phyloP scores from a whole-genome alignment of 495 filamentous ascomycete species.

The Lasiosphaeria ovina region DNA sequence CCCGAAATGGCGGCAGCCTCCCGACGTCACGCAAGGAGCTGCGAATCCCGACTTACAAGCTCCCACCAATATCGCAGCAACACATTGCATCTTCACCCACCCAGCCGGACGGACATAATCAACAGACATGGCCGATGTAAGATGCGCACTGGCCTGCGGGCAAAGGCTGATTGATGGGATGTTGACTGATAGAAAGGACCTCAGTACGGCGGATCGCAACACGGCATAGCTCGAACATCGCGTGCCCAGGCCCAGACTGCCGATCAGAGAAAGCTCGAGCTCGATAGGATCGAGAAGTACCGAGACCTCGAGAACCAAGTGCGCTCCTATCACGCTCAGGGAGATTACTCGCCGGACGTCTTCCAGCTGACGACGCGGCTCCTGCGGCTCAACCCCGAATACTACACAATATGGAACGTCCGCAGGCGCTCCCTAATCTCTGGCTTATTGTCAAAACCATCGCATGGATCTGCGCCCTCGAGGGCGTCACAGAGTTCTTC shows the following conservation, averaged over 20 bases:
- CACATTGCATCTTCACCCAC: neutral
- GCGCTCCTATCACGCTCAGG: conserved; percentile 51
- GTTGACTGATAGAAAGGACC: conserved; percentile 31
- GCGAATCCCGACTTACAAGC: too few relatives aligned
- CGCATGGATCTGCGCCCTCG: conserved; percentile 51
- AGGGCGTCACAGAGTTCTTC: conserved; percentile 57
- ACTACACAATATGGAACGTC: conserved; percentile 98
- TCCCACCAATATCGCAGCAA: too few relatives aligned
- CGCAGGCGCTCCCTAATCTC: conserved; percentile 66
- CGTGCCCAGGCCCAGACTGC: conserved; percentile 60
- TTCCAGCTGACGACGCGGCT: conserved; percentile 77
- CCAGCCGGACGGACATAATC: too few relatives aligned
- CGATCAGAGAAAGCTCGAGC: conserved; percentile 65
- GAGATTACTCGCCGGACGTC: conserved; percentile 65
- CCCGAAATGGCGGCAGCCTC: too few relatives aligned
- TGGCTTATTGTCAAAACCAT: conserved; percentile 51
- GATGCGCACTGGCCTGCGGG: conserved; percentile 2
- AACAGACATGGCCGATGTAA: conserved; percentile 30
- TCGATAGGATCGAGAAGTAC: conserved; percentile 76
- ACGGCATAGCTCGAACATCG: conserved; percentile 62
- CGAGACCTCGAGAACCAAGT: conserved; percentile 65
- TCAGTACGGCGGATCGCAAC: conserved; percentile 52
- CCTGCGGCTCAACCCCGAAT: conserved; percentile 87
- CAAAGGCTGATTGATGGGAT: neutral
- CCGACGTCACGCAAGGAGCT: too few relatives aligned